Conservation (phyloP, 139 green algal genomes). For the Picochlorum sp. region DNA sequence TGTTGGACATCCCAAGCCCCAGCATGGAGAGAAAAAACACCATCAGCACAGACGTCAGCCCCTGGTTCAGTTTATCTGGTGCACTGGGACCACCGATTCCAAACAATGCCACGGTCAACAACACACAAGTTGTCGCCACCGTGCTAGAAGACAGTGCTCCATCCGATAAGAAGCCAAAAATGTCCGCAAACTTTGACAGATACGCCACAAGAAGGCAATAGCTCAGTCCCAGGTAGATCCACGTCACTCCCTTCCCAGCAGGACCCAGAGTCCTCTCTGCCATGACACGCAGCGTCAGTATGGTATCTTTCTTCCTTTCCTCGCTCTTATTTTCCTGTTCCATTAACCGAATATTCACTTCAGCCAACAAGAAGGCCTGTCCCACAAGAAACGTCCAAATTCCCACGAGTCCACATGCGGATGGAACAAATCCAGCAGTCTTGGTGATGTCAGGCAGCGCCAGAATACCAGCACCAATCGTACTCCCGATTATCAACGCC, state of each 20-base stretch:
- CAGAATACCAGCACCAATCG: conserved; percentile 57
- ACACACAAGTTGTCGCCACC: neutral
- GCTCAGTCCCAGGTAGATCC: conserved; percentile 43
- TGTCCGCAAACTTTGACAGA: conserved; percentile 36
- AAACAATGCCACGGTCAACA: conserved; percentile 18
- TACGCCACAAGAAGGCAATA: conserved; percentile 60
- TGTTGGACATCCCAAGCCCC: conserved; percentile 4
- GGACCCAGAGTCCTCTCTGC: conserved; percentile 39
- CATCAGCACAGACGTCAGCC: conserved; percentile 29
- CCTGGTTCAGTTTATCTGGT: conserved; percentile 22
- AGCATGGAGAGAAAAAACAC: conserved; percentile 29
- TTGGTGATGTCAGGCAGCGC: conserved; percentile 34
- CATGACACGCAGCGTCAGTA: conserved; percentile 48
- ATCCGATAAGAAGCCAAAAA: conserved; percentile 16
- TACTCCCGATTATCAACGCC: conserved; percentile 48
- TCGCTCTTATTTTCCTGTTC: neutral
- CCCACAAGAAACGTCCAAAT: conserved; percentile 41
- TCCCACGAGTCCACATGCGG: conserved; percentile 9
- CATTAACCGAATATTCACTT: conserved; percentile 45
- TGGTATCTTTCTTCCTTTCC: neutral
- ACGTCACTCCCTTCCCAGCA: conserved; percentile 12
- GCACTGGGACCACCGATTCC: conserved; percentile 10
- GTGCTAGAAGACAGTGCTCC: neutral
- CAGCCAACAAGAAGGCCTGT: conserved; percentile 53
- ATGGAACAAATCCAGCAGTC: conserved; percentile 42